Percentiles rank a stretch among this genome's conserved stretches.
Evolutionary conservation across 768 basidiomycete genomes (phyloP).

Genomic region (Mycena crocata): DNA sequence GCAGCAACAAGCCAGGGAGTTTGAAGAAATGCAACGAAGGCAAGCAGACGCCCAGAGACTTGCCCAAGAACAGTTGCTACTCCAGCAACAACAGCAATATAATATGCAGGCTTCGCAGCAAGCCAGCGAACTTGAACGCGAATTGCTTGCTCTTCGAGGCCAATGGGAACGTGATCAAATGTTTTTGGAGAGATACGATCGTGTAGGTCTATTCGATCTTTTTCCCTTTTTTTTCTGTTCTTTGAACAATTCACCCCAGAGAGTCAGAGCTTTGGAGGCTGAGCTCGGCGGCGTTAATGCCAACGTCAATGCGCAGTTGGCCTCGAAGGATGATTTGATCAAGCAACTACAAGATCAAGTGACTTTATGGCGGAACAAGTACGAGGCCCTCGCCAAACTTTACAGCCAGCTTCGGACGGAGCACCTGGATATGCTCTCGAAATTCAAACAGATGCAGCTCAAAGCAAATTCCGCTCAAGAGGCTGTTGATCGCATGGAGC

Average conservation of each 20-base stretch:
- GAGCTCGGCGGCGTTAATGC: slow-evolving; percentile 81
- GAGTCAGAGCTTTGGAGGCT: slow-evolving; percentile 95
- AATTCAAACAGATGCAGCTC: slow-evolving; percentile 97
- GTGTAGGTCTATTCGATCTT: slow-evolving; percentile 62
- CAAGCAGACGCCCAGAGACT: slow-evolving; percentile 90
- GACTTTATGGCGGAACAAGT: slow-evolving; percentile 96
- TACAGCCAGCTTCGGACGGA: slow-evolving; percentile 98
- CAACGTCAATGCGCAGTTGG: slow-evolving; percentile 87
- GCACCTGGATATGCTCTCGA: slow-evolving; percentile 96
- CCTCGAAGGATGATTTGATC: slow-evolving; percentile 95
- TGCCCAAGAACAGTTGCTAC: slow-evolving; percentile 90
- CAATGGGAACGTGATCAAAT: slow-evolving; percentile 99
- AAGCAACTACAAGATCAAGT: slow-evolving; percentile 97
- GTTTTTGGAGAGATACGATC: slow-evolving; percentile 96
- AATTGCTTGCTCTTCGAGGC: slow-evolving; percentile 92
- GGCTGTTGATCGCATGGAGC: slow-evolving; percentile 97
- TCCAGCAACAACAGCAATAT: slow-evolving; percentile 84
- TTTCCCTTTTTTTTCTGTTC: slow-evolving; percentile 5
- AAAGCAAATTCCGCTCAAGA: slow-evolving; percentile 99
- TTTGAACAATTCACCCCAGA: slow-evolving; percentile 58
- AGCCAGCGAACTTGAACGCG: slow-evolving; percentile 85
- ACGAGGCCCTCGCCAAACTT: slow-evolving; percentile 97
- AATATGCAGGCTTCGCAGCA: slow-evolving; percentile 80
- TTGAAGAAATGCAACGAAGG: slow-evolving; percentile 87
- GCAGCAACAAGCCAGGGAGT: slow-evolving; percentile 85